Percentiles rank a stretch among this genome's conserved stretches.
Evolutionary conservation across 2,329 filamentous ascomycete genomes (phyloP).

Genomic region (Hymenoscyphus linearis): DNA sequence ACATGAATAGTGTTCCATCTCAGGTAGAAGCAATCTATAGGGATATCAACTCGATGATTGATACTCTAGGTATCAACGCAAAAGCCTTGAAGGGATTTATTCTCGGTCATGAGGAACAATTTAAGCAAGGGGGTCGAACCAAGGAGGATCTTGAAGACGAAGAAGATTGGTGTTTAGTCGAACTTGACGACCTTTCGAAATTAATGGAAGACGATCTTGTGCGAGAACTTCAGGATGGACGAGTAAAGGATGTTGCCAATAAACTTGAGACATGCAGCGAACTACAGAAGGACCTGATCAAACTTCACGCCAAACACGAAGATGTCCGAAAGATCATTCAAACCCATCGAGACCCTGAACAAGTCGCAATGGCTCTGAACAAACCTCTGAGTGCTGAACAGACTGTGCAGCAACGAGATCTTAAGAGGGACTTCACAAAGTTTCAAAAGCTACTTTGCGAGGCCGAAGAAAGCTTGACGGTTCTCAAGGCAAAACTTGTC

Average conservation of each 20-base stretch:
- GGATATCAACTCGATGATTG: conserved; percentile 90
- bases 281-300: conserved; percentile 63
- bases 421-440: conserved; percentile 68
- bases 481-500: conserved; percentile 75
- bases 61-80: conserved; percentile 83
- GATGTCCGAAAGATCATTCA: conserved; percentile 74
- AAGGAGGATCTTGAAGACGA: conserved; percentile 63
- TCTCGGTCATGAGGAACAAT: conserved; percentile 57
- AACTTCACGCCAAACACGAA: conserved; percentile 68
- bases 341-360: conserved; percentile 62
- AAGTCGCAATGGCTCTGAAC: conserved; percentile 56
- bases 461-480: conserved; percentile 71
- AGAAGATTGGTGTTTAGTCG: conserved; percentile 69
- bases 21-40: conserved; percentile 66
- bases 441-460: conserved; percentile 72
- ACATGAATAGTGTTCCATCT: conserved; percentile 49
- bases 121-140: conserved; percentile 49
- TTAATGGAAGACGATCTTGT: conserved; percentile 61
- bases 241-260: conserved; percentile 60
- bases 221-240: conserved; percentile 59
- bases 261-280: conserved; percentile 66
- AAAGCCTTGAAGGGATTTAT: conserved; percentile 55
- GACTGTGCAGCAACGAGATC: conserved; percentile 73
- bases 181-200: conserved; percentile 63
- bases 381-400: conserved; percentile 82